Evolutionary conservation across 2,329 filamentous ascomycete genomes (phyloP).

Genomic region (Lasiodiplodia hormozganensis): DNA sequence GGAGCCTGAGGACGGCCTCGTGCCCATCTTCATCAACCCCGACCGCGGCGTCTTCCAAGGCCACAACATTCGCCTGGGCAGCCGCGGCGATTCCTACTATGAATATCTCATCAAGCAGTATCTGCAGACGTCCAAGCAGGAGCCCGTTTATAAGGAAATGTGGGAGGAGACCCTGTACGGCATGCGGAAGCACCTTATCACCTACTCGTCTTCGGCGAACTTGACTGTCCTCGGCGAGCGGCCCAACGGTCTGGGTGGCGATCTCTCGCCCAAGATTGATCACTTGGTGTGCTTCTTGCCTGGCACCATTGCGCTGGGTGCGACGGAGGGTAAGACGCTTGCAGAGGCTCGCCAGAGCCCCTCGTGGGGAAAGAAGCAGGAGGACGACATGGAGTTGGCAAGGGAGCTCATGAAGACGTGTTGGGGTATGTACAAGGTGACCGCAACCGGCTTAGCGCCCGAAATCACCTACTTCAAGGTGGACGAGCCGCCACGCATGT

Average conservation of each 20-base stretch:
- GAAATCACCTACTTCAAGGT: slow-evolving; percentile 94
- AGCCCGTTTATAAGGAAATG: slow-evolving; percentile 87
- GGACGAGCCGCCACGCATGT: slow-evolving; percentile 69
- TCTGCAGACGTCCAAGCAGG: slow-evolving; percentile 86
- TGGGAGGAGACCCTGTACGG: slow-evolving; percentile 87
- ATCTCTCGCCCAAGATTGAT: slow-evolving; percentile 90
- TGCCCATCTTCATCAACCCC: slow-evolving; percentile 91
- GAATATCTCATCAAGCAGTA: slow-evolving; percentile 99
- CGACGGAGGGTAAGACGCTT: slow-evolving; percentile 79
- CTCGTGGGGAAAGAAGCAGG: slow-evolving; percentile 77
- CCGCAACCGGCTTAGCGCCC: slow-evolving; percentile 86
- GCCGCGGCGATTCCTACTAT: slow-evolving; percentile 96
- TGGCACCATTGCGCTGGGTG: slow-evolving; percentile 89
- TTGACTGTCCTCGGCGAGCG: slow-evolving; percentile 92
- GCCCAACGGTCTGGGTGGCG: slow-evolving; percentile 71
- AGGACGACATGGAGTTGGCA: slow-evolving; percentile 86
- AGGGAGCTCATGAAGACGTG: slow-evolving; percentile 94
- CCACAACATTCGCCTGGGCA: slow-evolving; percentile 87
- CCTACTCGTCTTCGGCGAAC: slow-evolving; percentile 80
- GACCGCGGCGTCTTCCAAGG: slow-evolving; percentile 80
- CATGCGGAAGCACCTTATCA: slow-evolving; percentile 89
- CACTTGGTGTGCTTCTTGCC: slow-evolving; percentile 98
- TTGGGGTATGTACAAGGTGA: slow-evolving; percentile 96
- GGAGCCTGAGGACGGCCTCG: slow-evolving; percentile 76
- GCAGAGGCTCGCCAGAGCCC: slow-evolving; percentile 74